Evolutionary conservation across 441 rosid genomes (phyloP).

Genomic region (Pelargonium citronellum): DNA sequence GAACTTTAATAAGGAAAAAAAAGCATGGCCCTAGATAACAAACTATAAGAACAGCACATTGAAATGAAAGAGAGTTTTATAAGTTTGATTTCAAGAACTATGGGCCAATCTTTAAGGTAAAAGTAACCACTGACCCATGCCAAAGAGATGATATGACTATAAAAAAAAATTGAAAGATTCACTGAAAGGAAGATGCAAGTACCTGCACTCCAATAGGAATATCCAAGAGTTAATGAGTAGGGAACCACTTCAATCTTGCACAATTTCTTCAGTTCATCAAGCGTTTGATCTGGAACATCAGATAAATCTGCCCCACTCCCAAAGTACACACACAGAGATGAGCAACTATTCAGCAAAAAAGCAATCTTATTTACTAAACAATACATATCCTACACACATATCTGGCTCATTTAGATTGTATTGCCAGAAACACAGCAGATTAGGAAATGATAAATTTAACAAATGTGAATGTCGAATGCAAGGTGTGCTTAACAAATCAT

Average conservation of each 20-base stretch:
- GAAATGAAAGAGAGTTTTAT: not conserved
- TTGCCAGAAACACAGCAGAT: not conserved
- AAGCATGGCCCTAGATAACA: not conserved
- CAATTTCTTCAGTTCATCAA: conserved; percentile 54
- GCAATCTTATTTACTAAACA: not conserved
- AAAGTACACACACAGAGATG: conserved; percentile 8
- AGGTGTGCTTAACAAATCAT: too few species aligned
- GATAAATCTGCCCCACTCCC: conserved; percentile 55
- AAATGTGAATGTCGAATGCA: too few species aligned
- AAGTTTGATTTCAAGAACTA: not conserved
- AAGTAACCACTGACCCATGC: not conserved
- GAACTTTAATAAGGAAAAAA: not conserved
- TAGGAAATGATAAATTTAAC: not conserved
- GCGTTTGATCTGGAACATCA: conserved; percentile 50
- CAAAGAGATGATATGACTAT: not conserved
- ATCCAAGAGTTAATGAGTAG: conserved; percentile 65
- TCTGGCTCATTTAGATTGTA: not conserved
- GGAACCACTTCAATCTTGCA: conserved; percentile 65
- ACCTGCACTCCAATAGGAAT: conserved; percentile 94
- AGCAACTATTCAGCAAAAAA: not conserved
- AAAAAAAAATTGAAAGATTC: not conserved
- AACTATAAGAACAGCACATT: not conserved
- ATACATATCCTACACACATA: not conserved
- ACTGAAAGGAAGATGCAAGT: not conserved
- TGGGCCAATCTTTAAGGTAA: not conserved